Evolutionary conservation across 2,329 filamentous ascomycete genomes (phyloP), one percentile per base, ranked within the genome.

Genomic region (Onygena corvina): DNA sequence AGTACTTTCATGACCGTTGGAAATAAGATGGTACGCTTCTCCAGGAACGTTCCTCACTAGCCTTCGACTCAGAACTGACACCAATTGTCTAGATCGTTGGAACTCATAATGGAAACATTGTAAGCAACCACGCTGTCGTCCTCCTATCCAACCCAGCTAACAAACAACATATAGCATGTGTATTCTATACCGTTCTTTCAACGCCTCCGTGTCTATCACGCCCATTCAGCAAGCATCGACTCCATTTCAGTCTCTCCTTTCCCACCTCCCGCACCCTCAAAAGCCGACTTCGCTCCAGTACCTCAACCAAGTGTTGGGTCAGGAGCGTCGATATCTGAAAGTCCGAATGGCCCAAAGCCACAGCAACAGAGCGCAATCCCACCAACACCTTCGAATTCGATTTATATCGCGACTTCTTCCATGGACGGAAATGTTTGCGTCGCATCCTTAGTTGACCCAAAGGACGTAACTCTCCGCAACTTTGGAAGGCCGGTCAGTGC

Each of bases 391-490:
- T 89, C 86, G 1, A 96, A 95, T 59, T 83, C 89, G 48, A 94
- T 98, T 34, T 86, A 92, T 64, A 85, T 98, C 56, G 90, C 84
- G 1, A 94, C 90, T 1, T 87, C 92, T 0, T 96, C 92, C 0
- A 86, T 94, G 61, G 92, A 98, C 64, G 93, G 92, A 14, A 90
- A 95, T 61, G 86, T 98, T 11, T 96, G 92, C 59, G 79, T 98
- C 0, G 83, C 88, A 51, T 94, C 87, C 1, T 70, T 98, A 16
- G 70, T 92, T 16, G 90, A 98, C 60, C 70, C 83, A 31, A 93
- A 88, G 60, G 92, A 98, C 67, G 88, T 95, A 2, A 83, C 88
- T 51, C 68, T 96, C 23, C 82, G 92, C 23, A 95, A 95, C 63
- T 98, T 96, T 69, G 87, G 86, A 1, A 79, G 93, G 3, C 93